These are phyloP conservation scores for Cicer cuneatum DNA, from an alignment of 306 rosid species.

Conservation along the genomic window DNA sequence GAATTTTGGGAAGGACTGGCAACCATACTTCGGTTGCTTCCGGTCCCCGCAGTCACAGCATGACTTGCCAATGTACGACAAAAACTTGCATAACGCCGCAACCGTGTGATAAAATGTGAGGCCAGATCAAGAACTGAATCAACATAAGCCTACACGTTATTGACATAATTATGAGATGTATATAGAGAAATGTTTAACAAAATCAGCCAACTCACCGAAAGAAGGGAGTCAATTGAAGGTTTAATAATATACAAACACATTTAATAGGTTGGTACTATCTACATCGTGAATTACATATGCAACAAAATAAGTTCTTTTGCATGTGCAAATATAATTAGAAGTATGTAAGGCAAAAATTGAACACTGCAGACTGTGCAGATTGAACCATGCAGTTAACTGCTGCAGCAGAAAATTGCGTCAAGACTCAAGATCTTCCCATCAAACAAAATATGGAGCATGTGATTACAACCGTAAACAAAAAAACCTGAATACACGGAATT, in stretches of 20 bases:
- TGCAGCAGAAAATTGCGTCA: background rate
- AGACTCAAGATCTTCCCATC: background rate
- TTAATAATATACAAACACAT: conserved; percentile 16
- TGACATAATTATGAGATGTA: conserved; percentile 38
- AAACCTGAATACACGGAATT: conserved; percentile 78
- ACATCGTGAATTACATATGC: background rate
- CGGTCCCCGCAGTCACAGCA: conserved; percentile 85
- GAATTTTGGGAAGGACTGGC: conserved; percentile 85
- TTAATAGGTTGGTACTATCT: conserved; percentile 15
- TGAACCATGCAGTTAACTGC: conserved; percentile 8
- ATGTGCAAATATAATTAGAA: background rate
- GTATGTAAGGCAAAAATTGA: background rate
- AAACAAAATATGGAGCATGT: conserved; percentile 27
- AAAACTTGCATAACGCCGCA: conserved; percentile 91
- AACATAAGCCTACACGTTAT: conserved; percentile 80
- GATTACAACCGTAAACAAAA: conserved; percentile 36
- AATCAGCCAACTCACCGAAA: conserved; percentile 28
- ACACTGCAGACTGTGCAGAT: background rate
- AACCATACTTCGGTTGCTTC: conserved; percentile 84
- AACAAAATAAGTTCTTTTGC: conserved; percentile 16
- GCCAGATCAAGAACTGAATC: conserved; percentile 99
- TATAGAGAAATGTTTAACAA: conserved; percentile 18
- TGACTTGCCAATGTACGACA: conserved; percentile 96
- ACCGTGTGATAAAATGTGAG: conserved; percentile 94
- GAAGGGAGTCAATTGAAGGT: background rate